A percentile compares a stretch with the other conserved stretches of the same genome.
Evolutionary conservation across 495 filamentous ascomycete species (phyloP).

Genomic region (Tetracladium marchalianum): DNA sequence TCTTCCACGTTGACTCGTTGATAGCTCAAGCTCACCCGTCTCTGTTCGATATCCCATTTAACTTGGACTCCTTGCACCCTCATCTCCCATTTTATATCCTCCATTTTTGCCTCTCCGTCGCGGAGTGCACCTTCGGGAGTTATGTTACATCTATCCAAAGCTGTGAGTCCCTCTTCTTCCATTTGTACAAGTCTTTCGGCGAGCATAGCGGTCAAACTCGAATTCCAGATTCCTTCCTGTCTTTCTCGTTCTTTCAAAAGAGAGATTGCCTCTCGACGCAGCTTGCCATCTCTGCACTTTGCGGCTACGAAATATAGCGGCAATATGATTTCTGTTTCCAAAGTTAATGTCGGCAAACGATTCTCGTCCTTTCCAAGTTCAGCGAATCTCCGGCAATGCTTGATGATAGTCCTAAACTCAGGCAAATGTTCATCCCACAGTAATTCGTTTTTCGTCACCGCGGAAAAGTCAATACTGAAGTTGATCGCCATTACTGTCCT

Average conservation of each 20-base stretch:
- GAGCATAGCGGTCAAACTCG: constrained; percentile 2
- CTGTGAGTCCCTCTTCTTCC: constrained; percentile 11
- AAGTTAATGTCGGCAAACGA: neutral
- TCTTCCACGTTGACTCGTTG: no score
- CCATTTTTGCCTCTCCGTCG: no score
- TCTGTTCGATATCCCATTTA: no score
- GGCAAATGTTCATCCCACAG: constrained; percentile 2
- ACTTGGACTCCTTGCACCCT: no score
- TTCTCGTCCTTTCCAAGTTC: neutral
- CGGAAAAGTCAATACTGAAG: neutral
- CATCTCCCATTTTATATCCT: no score
- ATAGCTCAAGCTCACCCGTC: no score
- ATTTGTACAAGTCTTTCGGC: constrained; percentile 13
- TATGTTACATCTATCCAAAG: no score
- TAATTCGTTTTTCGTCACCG: neutral
- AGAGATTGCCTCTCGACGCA: constrained; percentile 6
- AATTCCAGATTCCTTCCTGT: constrained; percentile 14
- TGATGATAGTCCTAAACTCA: neutral
- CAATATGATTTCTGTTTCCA: constrained; percentile 6
- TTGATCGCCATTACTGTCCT: neutral
- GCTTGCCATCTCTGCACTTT: constrained; percentile 1
- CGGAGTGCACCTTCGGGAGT: no score
- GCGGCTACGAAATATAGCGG: constrained; percentile 6
- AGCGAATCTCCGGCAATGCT: neutral
- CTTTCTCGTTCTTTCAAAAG: neutral